A percentile compares a stretch with the other conserved stretches of the same genome.
Conservation (phyloP, 768 basidiomycete species). For the Boletus huronensis region DNA sequence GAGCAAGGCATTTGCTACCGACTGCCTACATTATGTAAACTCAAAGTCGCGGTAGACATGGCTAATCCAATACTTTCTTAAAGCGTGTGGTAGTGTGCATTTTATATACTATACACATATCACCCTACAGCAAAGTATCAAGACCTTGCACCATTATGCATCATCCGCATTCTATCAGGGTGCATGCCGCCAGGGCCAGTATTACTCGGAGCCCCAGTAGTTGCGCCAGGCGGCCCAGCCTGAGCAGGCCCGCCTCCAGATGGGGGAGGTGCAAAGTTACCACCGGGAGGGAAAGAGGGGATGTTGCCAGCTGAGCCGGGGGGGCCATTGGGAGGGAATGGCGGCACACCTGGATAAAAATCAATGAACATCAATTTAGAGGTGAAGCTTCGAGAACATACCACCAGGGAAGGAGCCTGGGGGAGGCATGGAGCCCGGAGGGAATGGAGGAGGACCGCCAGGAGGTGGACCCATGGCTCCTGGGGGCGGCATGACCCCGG, state of each 20-base stretch:
- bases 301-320: constrained; percentile 33
- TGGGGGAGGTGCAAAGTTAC: constrained; percentile 34
- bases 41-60: neutral
- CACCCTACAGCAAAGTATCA: neutral
- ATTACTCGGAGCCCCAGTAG: constrained; percentile 28
- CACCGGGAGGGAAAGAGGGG: constrained; percentile 31
- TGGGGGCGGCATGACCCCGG: constrained; percentile 47
- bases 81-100: neutral
- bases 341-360: constrained; percentile 37
- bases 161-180: constrained; percentile 81
- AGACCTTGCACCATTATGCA: constrained; percentile 41
- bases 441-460: constrained; percentile 70
- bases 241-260: constrained; percentile 43
- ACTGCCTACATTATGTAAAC: constrained; percentile 16
- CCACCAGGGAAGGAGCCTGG: constrained; percentile 49
- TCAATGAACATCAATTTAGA: neutral
- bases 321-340: constrained; percentile 46
- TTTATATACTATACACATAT: neutral
- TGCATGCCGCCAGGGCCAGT: constrained; percentile 70
- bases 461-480: constrained; percentile 52
- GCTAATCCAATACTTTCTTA: neutral
- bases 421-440: constrained; percentile 52
- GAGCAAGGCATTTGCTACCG: constrained; percentile 25
- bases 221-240: constrained; percentile 38
- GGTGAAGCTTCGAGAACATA: constrained; percentile 25